These are phyloP conservation scores for Cicer judaicum DNA, from an alignment of 306 rosid species.

Conservation along the genomic window DNA sequence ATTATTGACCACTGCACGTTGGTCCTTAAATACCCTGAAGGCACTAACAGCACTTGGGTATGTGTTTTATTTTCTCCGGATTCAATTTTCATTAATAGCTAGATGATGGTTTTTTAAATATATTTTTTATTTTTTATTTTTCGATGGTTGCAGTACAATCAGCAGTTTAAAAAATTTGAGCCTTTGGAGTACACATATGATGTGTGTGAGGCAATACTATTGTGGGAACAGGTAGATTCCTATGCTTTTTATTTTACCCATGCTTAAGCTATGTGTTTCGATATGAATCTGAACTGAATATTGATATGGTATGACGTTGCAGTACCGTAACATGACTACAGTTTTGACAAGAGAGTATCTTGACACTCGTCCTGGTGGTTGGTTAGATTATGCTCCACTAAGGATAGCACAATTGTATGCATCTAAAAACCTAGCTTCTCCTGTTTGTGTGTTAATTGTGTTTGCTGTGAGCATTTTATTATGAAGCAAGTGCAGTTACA, in stretches of 20 bases:
- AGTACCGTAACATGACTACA: slow-evolving; percentile 98
- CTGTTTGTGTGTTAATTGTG: slow-evolving; percentile 29
- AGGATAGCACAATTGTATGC: slow-evolving; percentile 93
- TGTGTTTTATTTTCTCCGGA: slow-evolving; percentile 34
- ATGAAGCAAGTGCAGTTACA: slow-evolving; percentile 33
- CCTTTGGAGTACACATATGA: slow-evolving; percentile 82
- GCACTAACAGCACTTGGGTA: slow-evolving; percentile 98
- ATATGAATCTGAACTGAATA: slow-evolving; percentile 42
- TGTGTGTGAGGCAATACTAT: slow-evolving; percentile 78
- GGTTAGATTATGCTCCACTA: slow-evolving; percentile 85
- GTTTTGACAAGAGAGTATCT: slow-evolving; percentile 94
- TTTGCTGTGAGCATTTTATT: slow-evolving; percentile 5
- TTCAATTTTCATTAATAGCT: slow-evolving; percentile 18
- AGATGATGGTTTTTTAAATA: slow-evolving; percentile 30
- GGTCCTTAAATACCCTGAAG: slow-evolving; percentile 80
- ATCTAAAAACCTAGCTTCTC: slow-evolving; percentile 19
- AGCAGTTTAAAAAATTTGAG: slow-evolving; percentile 82
- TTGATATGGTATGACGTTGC: slow-evolving; percentile 54
- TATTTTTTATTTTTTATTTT: neutral
- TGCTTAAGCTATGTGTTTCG: slow-evolving; percentile 23
- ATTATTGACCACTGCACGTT: slow-evolving; percentile 80
- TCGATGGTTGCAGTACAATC: slow-evolving; percentile 73
- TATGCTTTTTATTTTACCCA: slow-evolving; percentile 18
- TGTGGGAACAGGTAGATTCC: slow-evolving; percentile 92
- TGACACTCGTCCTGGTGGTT: slow-evolving; percentile 86